A percentile compares a stretch with the other conserved stretches of the same genome.
Conservation (phyloP, 306 rosid species). For the Malus sylvestris region DNA sequence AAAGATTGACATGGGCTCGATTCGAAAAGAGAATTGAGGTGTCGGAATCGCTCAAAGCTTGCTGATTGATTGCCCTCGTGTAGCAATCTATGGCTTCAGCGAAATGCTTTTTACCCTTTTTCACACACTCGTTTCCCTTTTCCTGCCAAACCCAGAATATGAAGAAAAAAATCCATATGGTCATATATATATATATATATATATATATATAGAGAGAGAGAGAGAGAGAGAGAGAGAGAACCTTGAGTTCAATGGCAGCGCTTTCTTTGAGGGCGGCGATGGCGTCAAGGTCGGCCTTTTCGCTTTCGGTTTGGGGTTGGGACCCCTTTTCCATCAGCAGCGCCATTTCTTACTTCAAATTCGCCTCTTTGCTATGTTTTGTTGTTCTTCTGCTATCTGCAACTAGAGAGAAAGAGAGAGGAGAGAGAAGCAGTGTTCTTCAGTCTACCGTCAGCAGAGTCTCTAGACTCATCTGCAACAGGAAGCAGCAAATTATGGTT, state of each 20-base stretch:
- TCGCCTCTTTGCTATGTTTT: background rate
- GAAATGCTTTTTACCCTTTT: slow-evolving; percentile 76
- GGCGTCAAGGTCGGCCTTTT: slow-evolving; percentile 89
- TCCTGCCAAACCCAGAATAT: slow-evolving; percentile 40
- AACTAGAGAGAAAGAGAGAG: background rate
- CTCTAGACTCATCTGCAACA: background rate
- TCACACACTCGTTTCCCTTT: slow-evolving; percentile 73
- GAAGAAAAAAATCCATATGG: too few relatives aligned
- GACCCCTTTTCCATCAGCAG: slow-evolving; percentile 78
- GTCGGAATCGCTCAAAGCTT: slow-evolving; percentile 54
- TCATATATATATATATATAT: too few relatives aligned
- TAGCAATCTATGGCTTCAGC: slow-evolving; percentile 84
- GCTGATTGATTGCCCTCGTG: slow-evolving; percentile 75
- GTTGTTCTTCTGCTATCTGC: background rate
- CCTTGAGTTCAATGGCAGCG: slow-evolving; percentile 75
- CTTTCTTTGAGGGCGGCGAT: slow-evolving; percentile 78
- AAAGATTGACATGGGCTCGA: slow-evolving; percentile 77
- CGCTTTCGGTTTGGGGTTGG: slow-evolving; percentile 62
- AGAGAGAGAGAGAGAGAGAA: slow-evolving; percentile 8
- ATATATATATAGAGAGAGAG: too few relatives aligned
- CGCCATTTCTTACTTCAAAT: slow-evolving; percentile 42
- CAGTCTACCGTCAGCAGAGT: background rate
- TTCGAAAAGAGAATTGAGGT: slow-evolving; percentile 57
- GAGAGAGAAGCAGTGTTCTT: too few relatives aligned
- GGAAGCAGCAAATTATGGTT: background rate